These are phyloP conservation scores for Magnusiomyces sp. DNA, from an alignment of 1,139 yeast species.

Conservation along the genomic window DNA sequence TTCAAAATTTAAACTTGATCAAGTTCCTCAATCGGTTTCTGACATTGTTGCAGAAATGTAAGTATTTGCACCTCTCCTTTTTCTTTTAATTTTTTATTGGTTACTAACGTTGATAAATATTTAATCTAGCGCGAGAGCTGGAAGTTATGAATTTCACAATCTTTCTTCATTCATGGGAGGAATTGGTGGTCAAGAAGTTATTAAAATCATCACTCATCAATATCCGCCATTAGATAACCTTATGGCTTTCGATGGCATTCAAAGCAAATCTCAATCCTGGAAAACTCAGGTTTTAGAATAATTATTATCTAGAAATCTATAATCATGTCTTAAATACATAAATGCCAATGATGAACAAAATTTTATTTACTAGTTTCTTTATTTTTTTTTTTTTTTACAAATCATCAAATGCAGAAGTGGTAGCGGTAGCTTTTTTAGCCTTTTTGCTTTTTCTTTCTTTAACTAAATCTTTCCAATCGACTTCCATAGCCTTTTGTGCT, in stretches of 20 bases:
- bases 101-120: constrained; percentile 1
- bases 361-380: no score
- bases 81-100: background rate
- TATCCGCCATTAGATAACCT: constrained; percentile 64
- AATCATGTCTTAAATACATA: no score
- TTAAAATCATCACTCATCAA: constrained; percentile 60
- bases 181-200: constrained; percentile 65
- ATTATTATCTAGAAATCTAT: background rate
- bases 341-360: no score
- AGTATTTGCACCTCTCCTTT: constrained; percentile 7
- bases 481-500: constrained; percentile 37
- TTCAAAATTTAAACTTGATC: constrained; percentile 13
- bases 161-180: constrained; percentile 64
- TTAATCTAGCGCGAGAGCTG: constrained; percentile 27
- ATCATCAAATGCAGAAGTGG: constrained; percentile 64
- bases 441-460: constrained; percentile 51
- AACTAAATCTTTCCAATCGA: constrained; percentile 85
- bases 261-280: constrained; percentile 44
- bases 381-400: constrained; percentile 32
- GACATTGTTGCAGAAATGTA: constrained; percentile 20
- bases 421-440: constrained; percentile 9
- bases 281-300: constrained; percentile 31
- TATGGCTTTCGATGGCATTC: constrained; percentile 59
- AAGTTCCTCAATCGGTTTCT: constrained; percentile 10
- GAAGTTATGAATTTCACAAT: constrained; percentile 40